phyloP scores from a whole-genome alignment of 495 filamentous ascomycete species.

The Trichoderma virens region DNA sequence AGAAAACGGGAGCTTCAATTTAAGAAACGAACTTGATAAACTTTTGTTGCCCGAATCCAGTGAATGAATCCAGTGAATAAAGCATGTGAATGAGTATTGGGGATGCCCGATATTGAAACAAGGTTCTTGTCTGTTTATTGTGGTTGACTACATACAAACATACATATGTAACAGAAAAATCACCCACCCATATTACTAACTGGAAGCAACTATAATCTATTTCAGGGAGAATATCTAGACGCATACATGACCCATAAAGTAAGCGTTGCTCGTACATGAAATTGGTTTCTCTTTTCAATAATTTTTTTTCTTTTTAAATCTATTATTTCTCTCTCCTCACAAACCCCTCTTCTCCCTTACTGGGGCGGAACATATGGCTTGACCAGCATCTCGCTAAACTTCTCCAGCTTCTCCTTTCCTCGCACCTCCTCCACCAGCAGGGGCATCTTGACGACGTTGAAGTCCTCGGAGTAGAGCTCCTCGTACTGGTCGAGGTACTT shows the following conservation, averaged over 20 bases:
- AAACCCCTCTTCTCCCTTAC: background rate
- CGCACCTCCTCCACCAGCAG: constrained; percentile 90
- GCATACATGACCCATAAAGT: background rate
- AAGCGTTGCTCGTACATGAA: background rate
- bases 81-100: background rate
- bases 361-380: constrained; percentile 75
- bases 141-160: too few relatives aligned
- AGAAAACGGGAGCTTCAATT: background rate
- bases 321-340: background rate
- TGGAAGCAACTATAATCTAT: too few relatives aligned
- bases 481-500: constrained; percentile 99
- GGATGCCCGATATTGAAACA: too few relatives aligned
- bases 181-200: too few relatives aligned
- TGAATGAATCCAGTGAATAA: background rate
- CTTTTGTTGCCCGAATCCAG: background rate
- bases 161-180: too few relatives aligned
- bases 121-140: too few relatives aligned
- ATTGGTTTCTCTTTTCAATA: background rate
- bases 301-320: background rate
- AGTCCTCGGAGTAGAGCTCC: constrained; percentile 90
- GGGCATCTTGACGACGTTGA: constrained; percentile 98
- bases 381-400: constrained; percentile 89
- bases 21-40: background rate
- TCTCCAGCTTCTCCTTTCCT: constrained; percentile 88
- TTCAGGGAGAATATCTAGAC: background rate